phyloP scores from a whole-genome alignment of 345 rosid genomes.

The Nephelium lappaceum region DNA sequence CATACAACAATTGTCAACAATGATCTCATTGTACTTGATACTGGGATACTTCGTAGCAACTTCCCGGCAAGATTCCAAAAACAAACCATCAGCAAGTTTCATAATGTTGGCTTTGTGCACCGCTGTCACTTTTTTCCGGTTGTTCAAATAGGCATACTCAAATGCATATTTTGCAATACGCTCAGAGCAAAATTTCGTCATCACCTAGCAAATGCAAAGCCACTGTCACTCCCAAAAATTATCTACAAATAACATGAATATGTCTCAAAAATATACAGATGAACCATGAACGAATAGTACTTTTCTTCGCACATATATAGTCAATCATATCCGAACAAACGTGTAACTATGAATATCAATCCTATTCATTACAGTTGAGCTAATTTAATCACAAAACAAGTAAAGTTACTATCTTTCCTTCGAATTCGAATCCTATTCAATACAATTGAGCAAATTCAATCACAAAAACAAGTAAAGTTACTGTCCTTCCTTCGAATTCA shows the following conservation, averaged over 20 bases:
- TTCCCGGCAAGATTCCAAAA: slow-evolving; percentile 91
- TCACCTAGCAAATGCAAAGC: slow-evolving; percentile 56
- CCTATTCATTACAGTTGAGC: neutral
- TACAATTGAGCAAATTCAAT: too few relatives aligned
- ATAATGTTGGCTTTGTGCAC: slow-evolving; percentile 98
- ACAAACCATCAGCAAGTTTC: slow-evolving; percentile 97
- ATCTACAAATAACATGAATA: neutral
- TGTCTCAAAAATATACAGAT: neutral
- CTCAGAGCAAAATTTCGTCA: slow-evolving; percentile 97
- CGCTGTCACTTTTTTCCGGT: slow-evolving; percentile 87
- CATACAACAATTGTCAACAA: slow-evolving; percentile 97
- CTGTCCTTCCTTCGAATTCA: too few relatives aligned
- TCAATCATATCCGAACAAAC: too few relatives aligned
- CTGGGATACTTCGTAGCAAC: slow-evolving; percentile 79
- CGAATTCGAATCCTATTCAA: neutral
- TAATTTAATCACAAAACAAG: neutral
- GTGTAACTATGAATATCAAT: neutral
- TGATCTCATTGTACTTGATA: slow-evolving; percentile 81
- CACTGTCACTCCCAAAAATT: neutral
- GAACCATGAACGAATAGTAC: neutral
- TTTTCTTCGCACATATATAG: too few relatives aligned
- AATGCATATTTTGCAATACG: slow-evolving; percentile 93
- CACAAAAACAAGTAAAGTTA: too few relatives aligned
- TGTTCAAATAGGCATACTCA: slow-evolving; percentile 93
- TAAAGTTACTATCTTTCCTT: neutral